A percentile compares a stretch with the other conserved stretches of the same genome.
These are phyloP conservation scores for Fraxinus ornus DNA, from an alignment of 305 asterid genomes.

Conservation along the genomic window DNA sequence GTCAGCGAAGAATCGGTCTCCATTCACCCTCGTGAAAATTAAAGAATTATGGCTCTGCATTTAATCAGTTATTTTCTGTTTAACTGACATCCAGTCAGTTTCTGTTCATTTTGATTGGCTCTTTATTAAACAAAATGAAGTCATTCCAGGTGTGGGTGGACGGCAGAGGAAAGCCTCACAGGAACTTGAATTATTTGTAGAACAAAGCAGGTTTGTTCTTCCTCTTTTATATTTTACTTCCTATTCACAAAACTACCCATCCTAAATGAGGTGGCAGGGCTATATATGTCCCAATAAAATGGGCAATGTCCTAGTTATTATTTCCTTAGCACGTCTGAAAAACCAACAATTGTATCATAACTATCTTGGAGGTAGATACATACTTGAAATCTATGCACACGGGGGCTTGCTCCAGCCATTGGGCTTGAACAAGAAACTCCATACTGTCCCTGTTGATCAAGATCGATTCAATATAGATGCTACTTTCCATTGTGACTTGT, in stretches of 20 bases:
- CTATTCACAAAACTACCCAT: not conserved
- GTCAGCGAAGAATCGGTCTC: not conserved
- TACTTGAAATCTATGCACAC: conserved; percentile 71
- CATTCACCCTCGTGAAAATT: not conserved
- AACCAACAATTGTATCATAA: conserved; percentile 11
- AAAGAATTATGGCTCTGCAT: not conserved
- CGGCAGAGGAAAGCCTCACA: not conserved
- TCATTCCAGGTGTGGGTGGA: not conserved
- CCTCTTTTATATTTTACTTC: not conserved
- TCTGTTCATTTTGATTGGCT: not conserved
- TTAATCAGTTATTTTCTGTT: not conserved
- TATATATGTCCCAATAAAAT: not conserved
- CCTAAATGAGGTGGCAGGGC: not conserved
- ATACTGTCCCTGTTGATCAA: conserved; percentile 56
- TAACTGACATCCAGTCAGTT: not conserved
- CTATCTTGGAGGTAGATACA: conserved; percentile 25
- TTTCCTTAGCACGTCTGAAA: not conserved
- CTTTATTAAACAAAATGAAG: not conserved
- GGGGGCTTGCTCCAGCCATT: conserved; percentile 67
- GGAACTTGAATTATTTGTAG: not conserved
- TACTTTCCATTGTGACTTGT: conserved; percentile 12
- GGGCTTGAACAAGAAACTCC: conserved; percentile 56
- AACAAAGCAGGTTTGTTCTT: not conserved
- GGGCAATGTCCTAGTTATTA: not conserved
- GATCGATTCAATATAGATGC: conserved; percentile 23